phyloP scores from a whole-genome alignment of 164 flowering plant species.

The Platanus orientalis region DNA sequence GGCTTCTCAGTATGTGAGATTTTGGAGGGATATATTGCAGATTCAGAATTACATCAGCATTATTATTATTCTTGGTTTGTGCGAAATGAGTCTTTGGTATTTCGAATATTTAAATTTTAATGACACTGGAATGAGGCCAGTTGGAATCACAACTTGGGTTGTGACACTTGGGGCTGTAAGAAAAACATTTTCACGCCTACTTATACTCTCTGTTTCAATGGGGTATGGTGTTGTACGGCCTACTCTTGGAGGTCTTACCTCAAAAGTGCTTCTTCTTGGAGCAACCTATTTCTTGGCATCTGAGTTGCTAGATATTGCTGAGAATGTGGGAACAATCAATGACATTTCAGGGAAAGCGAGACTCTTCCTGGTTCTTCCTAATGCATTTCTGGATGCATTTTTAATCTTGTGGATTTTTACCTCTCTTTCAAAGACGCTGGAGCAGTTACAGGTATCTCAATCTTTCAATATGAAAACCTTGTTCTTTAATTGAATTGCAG shows the following conservation, averaged over 20 bases:
- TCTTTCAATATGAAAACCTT: neutral
- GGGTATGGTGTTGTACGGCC: conserved; percentile 96
- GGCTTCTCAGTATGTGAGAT: conserved; percentile 73
- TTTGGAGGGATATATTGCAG: conserved; percentile 75
- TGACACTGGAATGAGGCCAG: conserved; percentile 69
- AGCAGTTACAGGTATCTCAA: conserved; percentile 79
- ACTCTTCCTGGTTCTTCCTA: conserved; percentile 81
- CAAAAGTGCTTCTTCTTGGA: conserved; percentile 88
- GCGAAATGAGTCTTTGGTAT: conserved; percentile 91
- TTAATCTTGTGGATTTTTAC: conserved; percentile 92
- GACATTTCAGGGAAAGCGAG: conserved; percentile 92
- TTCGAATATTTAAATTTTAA: conserved; percentile 75
- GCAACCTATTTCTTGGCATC: conserved; percentile 79
- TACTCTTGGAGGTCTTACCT: conserved; percentile 92
- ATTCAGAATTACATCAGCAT: conserved; percentile 80
- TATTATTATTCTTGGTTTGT: conserved; percentile 75
- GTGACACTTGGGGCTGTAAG: conserved; percentile 90
- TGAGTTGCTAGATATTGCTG: conserved; percentile 78
- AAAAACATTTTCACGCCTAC: conserved; percentile 77
- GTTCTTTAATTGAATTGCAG: no score
- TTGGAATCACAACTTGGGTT: conserved; percentile 79
- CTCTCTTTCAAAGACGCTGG: conserved; percentile 85
- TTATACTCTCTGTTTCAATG: conserved; percentile 83
- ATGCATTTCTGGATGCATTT: conserved; percentile 86
- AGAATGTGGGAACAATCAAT: conserved; percentile 85